These are phyloP conservation scores for Suillus subluteus DNA, from an alignment of 768 basidiomycete genomes.

Conservation along the genomic window DNA sequence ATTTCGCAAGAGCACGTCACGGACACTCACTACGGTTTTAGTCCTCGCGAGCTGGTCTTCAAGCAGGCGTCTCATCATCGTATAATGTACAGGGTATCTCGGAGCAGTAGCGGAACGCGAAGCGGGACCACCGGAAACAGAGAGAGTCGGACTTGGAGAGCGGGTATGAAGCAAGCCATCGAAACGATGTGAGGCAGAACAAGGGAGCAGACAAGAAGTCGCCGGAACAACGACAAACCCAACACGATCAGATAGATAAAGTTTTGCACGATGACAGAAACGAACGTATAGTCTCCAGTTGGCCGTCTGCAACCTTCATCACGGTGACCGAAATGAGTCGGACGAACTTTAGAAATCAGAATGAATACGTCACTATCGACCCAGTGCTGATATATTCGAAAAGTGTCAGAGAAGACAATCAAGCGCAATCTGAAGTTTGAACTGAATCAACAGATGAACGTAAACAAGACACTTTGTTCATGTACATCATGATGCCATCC, in stretches of 20 bases:
- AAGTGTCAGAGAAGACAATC: too few species aligned
- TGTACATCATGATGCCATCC: not conserved
- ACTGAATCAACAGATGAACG: not conserved
- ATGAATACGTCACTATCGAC: too few species aligned
- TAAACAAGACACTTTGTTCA: not conserved
- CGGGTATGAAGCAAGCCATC: not conserved
- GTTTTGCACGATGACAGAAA: not conserved
- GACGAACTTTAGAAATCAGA: too few species aligned
- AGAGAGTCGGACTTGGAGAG: not conserved
- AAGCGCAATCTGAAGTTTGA: not conserved
- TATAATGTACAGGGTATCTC: not conserved
- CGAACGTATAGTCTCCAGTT: not conserved
- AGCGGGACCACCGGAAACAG: not conserved
- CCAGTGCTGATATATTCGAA: not conserved
- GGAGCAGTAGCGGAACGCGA: not conserved
- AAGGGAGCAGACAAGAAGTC: not conserved
- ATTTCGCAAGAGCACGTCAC: not conserved
- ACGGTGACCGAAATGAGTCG: too few species aligned
- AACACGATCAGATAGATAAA: not conserved
- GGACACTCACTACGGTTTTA: not conserved
- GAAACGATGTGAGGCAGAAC: not conserved
- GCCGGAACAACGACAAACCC: not conserved
- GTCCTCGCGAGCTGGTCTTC: not conserved
- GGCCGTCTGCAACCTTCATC: not conserved
- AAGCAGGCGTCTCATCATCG: not conserved